Evolutionary conservation across 1,284 basidiomycete species (phyloP).

Genomic region (Ustilago loliicola): DNA sequence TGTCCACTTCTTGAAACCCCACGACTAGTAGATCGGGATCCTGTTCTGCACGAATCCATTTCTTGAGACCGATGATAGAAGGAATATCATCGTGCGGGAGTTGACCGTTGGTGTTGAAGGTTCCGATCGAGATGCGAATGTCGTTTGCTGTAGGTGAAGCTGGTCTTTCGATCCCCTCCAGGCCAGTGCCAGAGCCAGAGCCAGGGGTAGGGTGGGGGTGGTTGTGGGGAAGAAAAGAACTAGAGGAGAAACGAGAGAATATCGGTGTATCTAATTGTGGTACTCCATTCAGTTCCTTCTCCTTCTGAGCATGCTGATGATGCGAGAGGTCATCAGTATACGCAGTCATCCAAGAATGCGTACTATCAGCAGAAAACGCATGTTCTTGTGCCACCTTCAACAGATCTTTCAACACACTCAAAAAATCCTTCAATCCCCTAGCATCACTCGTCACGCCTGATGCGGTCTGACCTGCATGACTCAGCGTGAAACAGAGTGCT

Average conservation of each 20-base stretch:
- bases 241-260: conserved; percentile 52
- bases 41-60: conserved; percentile 46
- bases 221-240: conserved; percentile 23
- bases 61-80: conserved; percentile 37
- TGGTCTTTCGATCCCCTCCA: conserved; percentile 15
- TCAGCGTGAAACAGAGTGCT: conserved; percentile 31
- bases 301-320: neutral
- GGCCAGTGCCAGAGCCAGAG: too few relatives aligned
- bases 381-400: conserved; percentile 34
- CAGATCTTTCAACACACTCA: conserved; percentile 47
- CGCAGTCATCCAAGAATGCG: conserved; percentile 38
- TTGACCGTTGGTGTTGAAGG: conserved; percentile 48
- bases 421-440: conserved; percentile 46
- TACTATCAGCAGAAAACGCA: conserved; percentile 16
- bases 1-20: conserved; percentile 58
- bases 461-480: conserved; percentile 13
- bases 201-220: neutral
- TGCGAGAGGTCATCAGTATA: conserved; percentile 36
- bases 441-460: conserved; percentile 40
- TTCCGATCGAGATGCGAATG: conserved; percentile 44
- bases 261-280: conserved; percentile 25
- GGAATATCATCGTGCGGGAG: conserved; percentile 25
- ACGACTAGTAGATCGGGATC: conserved; percentile 54
- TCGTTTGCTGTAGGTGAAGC: conserved; percentile 43
- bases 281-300: neutral